Evolutionary conservation across 2,329 filamentous ascomycete species (phyloP).

Genomic region (Colletotrichum shisoi): DNA sequence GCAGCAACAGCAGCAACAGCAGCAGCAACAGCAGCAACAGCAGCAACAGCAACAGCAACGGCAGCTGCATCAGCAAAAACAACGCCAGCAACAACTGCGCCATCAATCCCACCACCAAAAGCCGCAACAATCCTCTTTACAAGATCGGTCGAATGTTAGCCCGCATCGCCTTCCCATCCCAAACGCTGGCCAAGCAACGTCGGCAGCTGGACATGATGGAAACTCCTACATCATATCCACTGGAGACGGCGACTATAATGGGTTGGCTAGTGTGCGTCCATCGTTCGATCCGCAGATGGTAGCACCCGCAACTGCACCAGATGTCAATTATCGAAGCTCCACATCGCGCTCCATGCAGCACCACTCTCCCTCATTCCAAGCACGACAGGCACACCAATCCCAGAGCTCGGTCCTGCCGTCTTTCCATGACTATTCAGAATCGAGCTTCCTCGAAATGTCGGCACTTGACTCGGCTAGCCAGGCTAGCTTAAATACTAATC

Average conservation of each 20-base stretch:
- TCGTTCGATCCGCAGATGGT: slow-evolving; percentile 15
- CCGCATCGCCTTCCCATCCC: slow-evolving; percentile 36
- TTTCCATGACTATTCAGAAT: slow-evolving; percentile 31
- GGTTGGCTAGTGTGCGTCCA: slow-evolving; percentile 12
- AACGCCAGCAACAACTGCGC: background rate
- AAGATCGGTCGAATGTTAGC: slow-evolving; percentile 20
- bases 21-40: background rate
- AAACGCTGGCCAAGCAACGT: background rate
- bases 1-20: background rate
- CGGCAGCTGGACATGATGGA: slow-evolving; percentile 9
- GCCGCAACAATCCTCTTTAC: background rate
- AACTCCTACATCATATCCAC: slow-evolving; percentile 6
- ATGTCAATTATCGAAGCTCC: slow-evolving; percentile 1
- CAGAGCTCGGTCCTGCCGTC: slow-evolving; percentile 12
- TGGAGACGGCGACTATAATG: slow-evolving; percentile 7
- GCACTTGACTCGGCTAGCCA: slow-evolving; percentile 25
- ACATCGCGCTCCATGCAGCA: slow-evolving; percentile 11
- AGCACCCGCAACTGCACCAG: background rate
- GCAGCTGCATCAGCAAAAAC: background rate
- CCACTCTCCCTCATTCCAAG: slow-evolving; percentile 15
- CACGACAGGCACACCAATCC: slow-evolving; percentile 11
- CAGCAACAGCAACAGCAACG: slow-evolving; percentile 4
- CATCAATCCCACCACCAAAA: background rate
- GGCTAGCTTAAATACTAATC: slow-evolving; percentile 7
- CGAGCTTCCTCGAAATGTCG: slow-evolving; percentile 30